Evolutionary conservation across 2,329 filamentous ascomycete species (phyloP), one percentile per base, ranked within the genome.

Genomic region (Botrytis cinerea): DNA sequence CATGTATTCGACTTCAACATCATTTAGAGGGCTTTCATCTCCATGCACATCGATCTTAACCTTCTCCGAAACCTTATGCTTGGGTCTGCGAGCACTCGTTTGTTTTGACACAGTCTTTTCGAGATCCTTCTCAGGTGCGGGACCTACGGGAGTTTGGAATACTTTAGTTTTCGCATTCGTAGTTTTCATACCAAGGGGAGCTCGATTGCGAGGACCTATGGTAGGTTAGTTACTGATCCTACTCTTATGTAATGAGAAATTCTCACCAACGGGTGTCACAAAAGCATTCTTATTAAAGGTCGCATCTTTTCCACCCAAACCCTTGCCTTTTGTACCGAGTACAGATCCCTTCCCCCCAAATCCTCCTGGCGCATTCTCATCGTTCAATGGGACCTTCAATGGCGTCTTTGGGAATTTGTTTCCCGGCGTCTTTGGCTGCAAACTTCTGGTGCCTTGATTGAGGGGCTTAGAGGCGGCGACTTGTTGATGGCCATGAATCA

Each of bases 171-270:
- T 98, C 71, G 93, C 94, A 82, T 99, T 99, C 70, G 96, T 98
- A 1, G 95, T 98, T 83, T 99, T 99, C 86, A 93, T 92, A 48
- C 95, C 95, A 66, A 99, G 85, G 20, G 94, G 93, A 54, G 95
- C 94, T 79, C 95, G 90, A 74, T 86, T 91, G 74, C 90, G 89
- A 69, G 91, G 76, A 74, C 80, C 81, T 80, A 57, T 25, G 43
- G 38, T 46, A 43, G n/a, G 22, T 60, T 12, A 46, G 22, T 57
- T 4, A 38, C 35, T 43, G 38, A 38, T 35, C 43, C 59, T 45
- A 20, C 45, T 16, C 64, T 73, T 73, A 78, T 87, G 75, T 87
- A 75, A 86, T n/a, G 28, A 9, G 40, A 38, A 48, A 20, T 40
- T 18, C 51, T 68, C 61, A 97, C 94, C 92, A 80, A 93, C 87